Evolutionary conservation across 495 filamentous ascomycete genomes (phyloP).

Genomic region (Choiromyces venosus): DNA sequence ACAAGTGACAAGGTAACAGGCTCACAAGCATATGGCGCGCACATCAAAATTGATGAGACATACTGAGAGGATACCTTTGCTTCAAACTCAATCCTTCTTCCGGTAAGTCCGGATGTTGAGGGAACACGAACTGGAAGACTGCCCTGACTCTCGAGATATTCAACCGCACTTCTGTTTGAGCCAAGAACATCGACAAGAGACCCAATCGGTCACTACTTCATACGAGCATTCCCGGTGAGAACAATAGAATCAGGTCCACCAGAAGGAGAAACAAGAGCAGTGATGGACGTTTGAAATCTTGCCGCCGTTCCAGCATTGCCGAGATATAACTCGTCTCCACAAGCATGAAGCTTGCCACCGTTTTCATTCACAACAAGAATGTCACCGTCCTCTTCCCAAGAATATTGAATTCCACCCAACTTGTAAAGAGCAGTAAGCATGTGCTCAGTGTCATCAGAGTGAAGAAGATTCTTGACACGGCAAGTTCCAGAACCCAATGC

Average conservation of each 20-base stretch:
- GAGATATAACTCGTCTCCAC: conserved; percentile 72
- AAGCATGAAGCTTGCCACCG: conserved; percentile 76
- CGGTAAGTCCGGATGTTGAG: conserved; percentile 79
- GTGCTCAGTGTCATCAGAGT: conserved; percentile 94
- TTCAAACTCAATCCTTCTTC: conserved; percentile 82
- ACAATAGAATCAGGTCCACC: conserved; percentile 59
- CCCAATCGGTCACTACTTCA: conserved; percentile 93
- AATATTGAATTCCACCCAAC: conserved; percentile 82
- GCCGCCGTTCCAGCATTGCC: conserved; percentile 97
- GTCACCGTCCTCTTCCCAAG: conserved; percentile 89
- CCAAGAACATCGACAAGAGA: conserved; percentile 88
- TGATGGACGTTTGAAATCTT: conserved; percentile 88
- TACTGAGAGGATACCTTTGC: conserved; percentile 97
- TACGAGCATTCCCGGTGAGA: conserved; percentile 88
- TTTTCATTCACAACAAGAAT: conserved; percentile 85
- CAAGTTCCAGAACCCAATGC: conserved; percentile 84
- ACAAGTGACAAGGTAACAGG: conserved; percentile 85
- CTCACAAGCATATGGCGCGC: conserved; percentile 89
- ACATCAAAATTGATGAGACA: conserved; percentile 94
- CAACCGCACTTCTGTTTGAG: conserved; percentile 72
- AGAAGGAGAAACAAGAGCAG: conserved; percentile 68
- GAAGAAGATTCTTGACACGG: conserved; percentile 81
- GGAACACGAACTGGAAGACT: conserved; percentile 79
- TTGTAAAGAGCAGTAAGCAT: conserved; percentile 85
- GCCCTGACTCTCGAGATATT: conserved; percentile 72